Percentiles rank a stretch among this genome's conserved stretches.
These are phyloP conservation scores for Pseudomicrostroma phylloplanum DNA, from an alignment of 1,284 basidiomycete genomes.

Conservation along the genomic window DNA sequence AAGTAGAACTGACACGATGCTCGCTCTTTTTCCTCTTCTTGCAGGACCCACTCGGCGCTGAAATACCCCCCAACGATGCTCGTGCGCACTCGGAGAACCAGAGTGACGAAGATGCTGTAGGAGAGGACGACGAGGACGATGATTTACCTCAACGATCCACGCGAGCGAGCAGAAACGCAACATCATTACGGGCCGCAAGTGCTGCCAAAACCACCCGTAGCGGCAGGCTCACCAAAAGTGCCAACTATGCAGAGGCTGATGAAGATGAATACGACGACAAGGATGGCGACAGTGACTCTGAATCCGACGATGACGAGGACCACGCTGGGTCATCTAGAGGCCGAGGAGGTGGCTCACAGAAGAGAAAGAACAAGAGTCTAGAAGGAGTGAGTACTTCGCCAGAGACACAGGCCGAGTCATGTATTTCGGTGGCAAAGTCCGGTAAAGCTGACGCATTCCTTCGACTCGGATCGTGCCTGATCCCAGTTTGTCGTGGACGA, in stretches of 20 bases:
- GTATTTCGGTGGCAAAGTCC: not conserved
- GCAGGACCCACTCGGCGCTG: not conserved
- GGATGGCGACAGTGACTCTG: slow-evolving; percentile 7
- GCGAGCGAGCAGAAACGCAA: too few relatives aligned
- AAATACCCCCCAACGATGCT: not conserved
- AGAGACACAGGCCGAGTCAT: slow-evolving; percentile 29
- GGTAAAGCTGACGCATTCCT: not conserved
- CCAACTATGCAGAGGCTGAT: slow-evolving; percentile 16
- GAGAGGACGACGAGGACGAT: slow-evolving; percentile 9
- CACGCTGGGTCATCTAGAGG: not conserved
- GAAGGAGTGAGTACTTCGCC: slow-evolving; percentile 7
- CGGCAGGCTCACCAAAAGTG: slow-evolving; percentile 6
- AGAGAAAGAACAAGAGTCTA: slow-evolving; percentile 14
- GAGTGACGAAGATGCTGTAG: slow-evolving; percentile 1
- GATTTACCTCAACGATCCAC: slow-evolving; percentile 1
- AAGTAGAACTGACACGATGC: not conserved
- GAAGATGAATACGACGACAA: slow-evolving; percentile 14
- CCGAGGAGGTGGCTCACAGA: not conserved
- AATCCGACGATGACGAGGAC: slow-evolving; percentile 7
- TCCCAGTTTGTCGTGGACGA: slow-evolving; percentile 37
- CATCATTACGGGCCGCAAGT: too few relatives aligned
- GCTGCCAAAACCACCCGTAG: slow-evolving; percentile 7
- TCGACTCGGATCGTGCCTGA: not conserved
- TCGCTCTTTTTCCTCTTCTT: not conserved
- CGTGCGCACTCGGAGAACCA: not conserved